Base-by-base conservation (phyloP, 768 basidiomycete species). In the Amyloporia xantha region DNA sequence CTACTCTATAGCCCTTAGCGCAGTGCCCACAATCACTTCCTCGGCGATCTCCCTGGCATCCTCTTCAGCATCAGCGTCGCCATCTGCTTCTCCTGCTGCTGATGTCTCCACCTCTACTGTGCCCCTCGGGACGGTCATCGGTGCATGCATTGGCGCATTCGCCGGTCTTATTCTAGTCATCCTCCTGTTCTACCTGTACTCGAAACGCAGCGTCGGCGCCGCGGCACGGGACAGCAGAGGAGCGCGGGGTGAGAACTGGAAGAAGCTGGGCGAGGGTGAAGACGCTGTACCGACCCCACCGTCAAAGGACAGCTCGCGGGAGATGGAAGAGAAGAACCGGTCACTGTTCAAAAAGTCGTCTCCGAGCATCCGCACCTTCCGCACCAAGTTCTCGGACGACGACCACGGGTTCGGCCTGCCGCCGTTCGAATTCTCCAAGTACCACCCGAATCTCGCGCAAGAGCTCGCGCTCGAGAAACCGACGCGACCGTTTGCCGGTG, bases 91-190 rank as follows among this genome's bases (percentile, higher is more conserved):
- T 5, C 41, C 35, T 24, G 28, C 55, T 17, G 25, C 54, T 4
- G 23, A 41, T 9, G 19, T 50, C 9, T 26, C 54, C n/a, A 39
- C 51, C 6, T 50, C 50, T 21, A 36, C 48, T 25, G 44, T 58
- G 10, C 49, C 71, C 1, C 30, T 71, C 1, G 69, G 73, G 49
- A 76, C 80, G 4, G 82, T 84, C 27, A 68, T 87, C 27, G 84
- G 75, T 3, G 73, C 74, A 19, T 86, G 84, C 53, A 67, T 84
- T 1, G 84, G 75, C 3, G 78, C 81, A 21, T 73, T 85, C 56
- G 25, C 60, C 17, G 74, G 75, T 33, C 76, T 81, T 39, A 69
- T 74, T 25, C 58, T 72, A 26, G 62, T 76, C 19, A 63, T 86
- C 41, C 70, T 78, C 36, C 55, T 80, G 9, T 64, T 83, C 45